Conservation (phyloP, 805 yeast genomes). For the Yarrowia osloensis region DNA sequence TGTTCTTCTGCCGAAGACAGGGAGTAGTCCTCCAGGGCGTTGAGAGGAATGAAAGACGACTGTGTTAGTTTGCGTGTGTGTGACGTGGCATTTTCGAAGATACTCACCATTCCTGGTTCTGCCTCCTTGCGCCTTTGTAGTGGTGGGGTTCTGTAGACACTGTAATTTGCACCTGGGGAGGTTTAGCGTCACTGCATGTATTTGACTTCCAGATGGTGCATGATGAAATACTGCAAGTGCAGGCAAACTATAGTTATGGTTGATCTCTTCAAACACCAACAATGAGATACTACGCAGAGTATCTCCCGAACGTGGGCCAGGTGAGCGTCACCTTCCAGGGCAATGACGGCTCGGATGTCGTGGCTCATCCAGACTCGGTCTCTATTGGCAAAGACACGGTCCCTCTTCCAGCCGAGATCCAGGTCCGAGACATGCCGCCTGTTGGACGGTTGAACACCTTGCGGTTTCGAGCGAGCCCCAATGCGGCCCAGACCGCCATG, state of each 20-base stretch:
- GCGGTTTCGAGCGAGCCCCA: conserved; percentile 5
- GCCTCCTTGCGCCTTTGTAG: not conserved
- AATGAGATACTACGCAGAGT: conserved; percentile 12
- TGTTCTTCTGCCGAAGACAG: conserved; percentile 78
- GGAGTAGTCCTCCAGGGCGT: conserved; percentile 70
- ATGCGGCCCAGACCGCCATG: not conserved
- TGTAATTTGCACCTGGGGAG: not conserved
- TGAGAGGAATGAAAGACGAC: conserved; percentile 80
- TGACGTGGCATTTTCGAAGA: not conserved
- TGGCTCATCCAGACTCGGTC: not conserved
- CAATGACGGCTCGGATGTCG: conserved; percentile 22
- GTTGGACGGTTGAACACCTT: not conserved
- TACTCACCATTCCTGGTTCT: conserved; percentile 8
- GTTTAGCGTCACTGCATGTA: conserved; percentile 7
- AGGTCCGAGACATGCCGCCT: not conserved
- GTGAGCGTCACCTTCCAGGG: conserved; percentile 26
- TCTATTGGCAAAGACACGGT: conserved; percentile 1
- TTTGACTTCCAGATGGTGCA: not conserved
- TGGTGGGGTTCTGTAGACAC: not conserved
- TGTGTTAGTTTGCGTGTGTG: conserved; percentile 33
- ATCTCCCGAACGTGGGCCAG: not conserved
- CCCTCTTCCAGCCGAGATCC: conserved; percentile 10
- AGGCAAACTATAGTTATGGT: not conserved
- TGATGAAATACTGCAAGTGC: conserved; percentile 6
- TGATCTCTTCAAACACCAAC: not conserved